Base-by-base conservation (phyloP, 1,284 basidiomycete species). In the Ganoderma boninense region DNA sequence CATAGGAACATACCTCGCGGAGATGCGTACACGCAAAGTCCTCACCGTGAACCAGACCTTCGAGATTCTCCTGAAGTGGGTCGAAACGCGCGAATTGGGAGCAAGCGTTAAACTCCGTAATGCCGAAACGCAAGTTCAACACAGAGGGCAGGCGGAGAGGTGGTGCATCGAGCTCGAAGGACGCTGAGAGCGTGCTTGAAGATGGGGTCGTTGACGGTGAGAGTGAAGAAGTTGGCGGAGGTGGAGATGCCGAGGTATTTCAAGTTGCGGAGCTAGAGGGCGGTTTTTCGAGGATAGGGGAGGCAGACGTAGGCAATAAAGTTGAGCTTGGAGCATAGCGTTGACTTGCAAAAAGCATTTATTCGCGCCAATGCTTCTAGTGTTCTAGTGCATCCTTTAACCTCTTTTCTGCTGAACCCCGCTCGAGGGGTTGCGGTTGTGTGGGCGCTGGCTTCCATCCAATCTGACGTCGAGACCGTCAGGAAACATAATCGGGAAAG, bases 1-100 rank as follows among this genome's bases (percentile, higher is more conserved):
- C 0, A 98, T 99, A 66, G 94, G 95, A 18, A 91, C 91, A 70
- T 97, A 95, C 80, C 86, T 98, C 61, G 86, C 92, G 57, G 87
- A 93, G 65, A 84, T 99, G 74, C 89, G 92, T 23, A 96, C 97
- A 2, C 91, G 98, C 69, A 99, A 98, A 79, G 96, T 99, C 35
- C 85, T 99, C 72, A 99, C 98, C 0, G 97, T 99, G 67, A 99
- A 99, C 79, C 97, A 99, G 83, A 90, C 95, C 20, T 95, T 97
- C 78, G 96, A 98, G 80, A 98, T 99, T 75, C 86, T 99, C 69
- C 81, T 97, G 11, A 91, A 93, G 74, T 99, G 96, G 94, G 87
- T 93, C n/a, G 91, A 93, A 75, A 90, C 89, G 14, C 87, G 87
- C 71, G n/a, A 87, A 94, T 75, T 98, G 96, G 96, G 90, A 93